Evolutionary conservation across 1,284 basidiomycete genomes (phyloP).

Genomic region (Ceratobasidium sp.): DNA sequence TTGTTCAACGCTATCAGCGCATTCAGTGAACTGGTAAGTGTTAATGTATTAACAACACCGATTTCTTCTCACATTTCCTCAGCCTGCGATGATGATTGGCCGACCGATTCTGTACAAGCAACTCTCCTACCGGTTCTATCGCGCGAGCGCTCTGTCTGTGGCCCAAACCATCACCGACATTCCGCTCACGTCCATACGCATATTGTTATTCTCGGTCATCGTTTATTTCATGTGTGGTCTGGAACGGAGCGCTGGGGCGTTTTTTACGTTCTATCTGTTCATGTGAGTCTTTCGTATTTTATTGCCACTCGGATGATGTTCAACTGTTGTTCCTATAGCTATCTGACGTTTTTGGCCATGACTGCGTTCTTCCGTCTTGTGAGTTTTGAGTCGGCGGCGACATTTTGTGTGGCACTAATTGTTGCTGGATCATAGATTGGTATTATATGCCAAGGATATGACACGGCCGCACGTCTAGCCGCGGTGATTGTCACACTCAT

Average conservation of each 20-base stretch:
- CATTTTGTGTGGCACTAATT: neutral
- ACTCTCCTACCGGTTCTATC: slow-evolving; percentile 76
- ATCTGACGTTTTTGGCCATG: slow-evolving; percentile 54
- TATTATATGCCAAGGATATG: slow-evolving; percentile 53
- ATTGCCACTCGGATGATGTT: too few species aligned
- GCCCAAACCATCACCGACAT: slow-evolving; percentile 60
- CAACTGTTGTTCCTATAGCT: slow-evolving; percentile 39
- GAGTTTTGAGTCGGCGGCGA: too few species aligned
- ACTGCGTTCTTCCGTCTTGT: slow-evolving; percentile 57
- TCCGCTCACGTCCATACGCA: slow-evolving; percentile 56
- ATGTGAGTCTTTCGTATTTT: slow-evolving; percentile 52
- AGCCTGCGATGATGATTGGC: slow-evolving; percentile 73
- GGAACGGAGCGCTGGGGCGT: slow-evolving; percentile 53
- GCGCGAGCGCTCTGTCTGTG: slow-evolving; percentile 74
- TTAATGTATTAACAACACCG: neutral
- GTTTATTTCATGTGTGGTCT: slow-evolving; percentile 57
- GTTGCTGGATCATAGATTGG: slow-evolving; percentile 49
- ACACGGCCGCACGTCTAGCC: slow-evolving; percentile 58
- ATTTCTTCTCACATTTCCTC: slow-evolving; percentile 11
- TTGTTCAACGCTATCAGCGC: slow-evolving; percentile 78
- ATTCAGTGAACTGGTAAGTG: slow-evolving; percentile 68
- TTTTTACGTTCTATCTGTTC: slow-evolving; percentile 54
- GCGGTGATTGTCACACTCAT: slow-evolving; percentile 54
- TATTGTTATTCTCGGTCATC: slow-evolving; percentile 56
- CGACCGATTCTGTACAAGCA: slow-evolving; percentile 72